These are phyloP conservation scores for Coniosporium tulheliwenetii DNA, from an alignment of 2,329 filamentous ascomycete genomes.

Conservation along the genomic window DNA sequence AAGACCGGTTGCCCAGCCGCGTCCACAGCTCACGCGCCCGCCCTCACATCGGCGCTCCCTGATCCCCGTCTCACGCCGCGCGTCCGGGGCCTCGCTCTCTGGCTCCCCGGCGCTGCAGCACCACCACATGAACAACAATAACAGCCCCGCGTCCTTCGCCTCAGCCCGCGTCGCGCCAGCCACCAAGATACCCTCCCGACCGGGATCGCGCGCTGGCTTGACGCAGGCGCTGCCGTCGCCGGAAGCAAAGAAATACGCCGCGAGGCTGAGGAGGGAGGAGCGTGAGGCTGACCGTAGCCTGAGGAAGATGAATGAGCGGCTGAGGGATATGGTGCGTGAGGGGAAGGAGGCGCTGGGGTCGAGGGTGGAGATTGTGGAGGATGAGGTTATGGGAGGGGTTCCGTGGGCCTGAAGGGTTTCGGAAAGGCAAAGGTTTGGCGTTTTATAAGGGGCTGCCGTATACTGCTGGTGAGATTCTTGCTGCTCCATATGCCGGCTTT, in stretches of 20 bases:
- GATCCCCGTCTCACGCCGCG: conserved; percentile 26
- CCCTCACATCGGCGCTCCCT: conserved; percentile 19
- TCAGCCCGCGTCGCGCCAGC: conserved; percentile 27
- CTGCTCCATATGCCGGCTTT: too few species aligned
- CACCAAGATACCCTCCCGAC: conserved; percentile 2
- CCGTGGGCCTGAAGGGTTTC: too few species aligned
- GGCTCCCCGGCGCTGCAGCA: conserved; percentile 24
- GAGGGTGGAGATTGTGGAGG: conserved; percentile 23
- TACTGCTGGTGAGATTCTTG: too few species aligned
- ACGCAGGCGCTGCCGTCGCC: conserved; percentile 20
- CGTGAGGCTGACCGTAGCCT: conserved; percentile 66
- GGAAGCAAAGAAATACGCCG: conserved; percentile 61
- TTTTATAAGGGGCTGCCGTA: too few species aligned
- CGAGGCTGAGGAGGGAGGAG: conserved; percentile 57
- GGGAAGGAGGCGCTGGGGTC: conserved; percentile 67
- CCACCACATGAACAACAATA: too few species aligned
- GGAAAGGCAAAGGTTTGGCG: too few species aligned
- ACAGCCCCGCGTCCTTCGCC: conserved; percentile 38
- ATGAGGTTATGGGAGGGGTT: conserved; percentile 11
- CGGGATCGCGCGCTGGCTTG: conserved; percentile 6
- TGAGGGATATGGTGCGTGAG: conserved; percentile 78
- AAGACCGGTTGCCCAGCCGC: conserved; percentile 11
- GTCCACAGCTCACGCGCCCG: not conserved
- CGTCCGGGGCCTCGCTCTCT: conserved; percentile 10
- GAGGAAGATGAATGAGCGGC: conserved; percentile 59